These are phyloP conservation scores for Calocybe gambosa DNA, from an alignment of 1,284 basidiomycete genomes.

Conservation along the genomic window DNA sequence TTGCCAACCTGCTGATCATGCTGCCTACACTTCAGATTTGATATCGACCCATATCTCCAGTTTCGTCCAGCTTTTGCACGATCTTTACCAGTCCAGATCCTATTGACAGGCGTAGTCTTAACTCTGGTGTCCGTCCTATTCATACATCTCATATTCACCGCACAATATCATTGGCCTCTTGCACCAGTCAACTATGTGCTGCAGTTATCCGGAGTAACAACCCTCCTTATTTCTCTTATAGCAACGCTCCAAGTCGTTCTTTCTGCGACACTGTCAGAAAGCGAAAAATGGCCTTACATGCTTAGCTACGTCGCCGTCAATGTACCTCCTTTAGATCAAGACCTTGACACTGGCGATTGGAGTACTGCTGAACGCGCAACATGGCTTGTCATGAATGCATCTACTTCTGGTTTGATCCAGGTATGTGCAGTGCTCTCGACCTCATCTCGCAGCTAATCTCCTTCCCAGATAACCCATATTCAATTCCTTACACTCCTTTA, in stretches of 20 bases:
- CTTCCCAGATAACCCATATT: conserved; percentile 84
- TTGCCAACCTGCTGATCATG: too few species aligned
- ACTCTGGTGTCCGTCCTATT: conserved; percentile 86
- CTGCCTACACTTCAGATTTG: conserved; percentile 15
- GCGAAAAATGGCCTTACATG: conserved; percentile 88
- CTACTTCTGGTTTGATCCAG: conserved; percentile 82
- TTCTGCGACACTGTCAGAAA: conserved; percentile 51
- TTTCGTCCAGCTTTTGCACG: conserved; percentile 77
- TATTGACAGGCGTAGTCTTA: conserved; percentile 82
- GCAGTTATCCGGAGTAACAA: conserved; percentile 77
- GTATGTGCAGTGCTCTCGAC: conserved; percentile 33
- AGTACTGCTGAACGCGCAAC: conserved; percentile 60
- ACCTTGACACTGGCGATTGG: conserved; percentile 45
- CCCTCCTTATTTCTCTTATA: conserved; percentile 71
- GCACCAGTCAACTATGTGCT: conserved; percentile 89
- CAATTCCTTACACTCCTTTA: conserved; percentile 96
- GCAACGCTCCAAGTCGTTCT: conserved; percentile 79
- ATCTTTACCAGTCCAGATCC: conserved; percentile 88
- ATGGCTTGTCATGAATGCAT: conserved; percentile 86
- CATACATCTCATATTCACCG: conserved; percentile 91
- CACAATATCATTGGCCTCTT: conserved; percentile 93
- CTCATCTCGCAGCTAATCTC: conserved; percentile 1
- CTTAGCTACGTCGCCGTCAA: conserved; percentile 85
- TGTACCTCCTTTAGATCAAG: conserved; percentile 55
- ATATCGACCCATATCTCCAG: conserved; percentile 65